Base-by-base conservation (phyloP, 2,329 filamentous ascomycete species). In the Didymella sp. region DNA sequence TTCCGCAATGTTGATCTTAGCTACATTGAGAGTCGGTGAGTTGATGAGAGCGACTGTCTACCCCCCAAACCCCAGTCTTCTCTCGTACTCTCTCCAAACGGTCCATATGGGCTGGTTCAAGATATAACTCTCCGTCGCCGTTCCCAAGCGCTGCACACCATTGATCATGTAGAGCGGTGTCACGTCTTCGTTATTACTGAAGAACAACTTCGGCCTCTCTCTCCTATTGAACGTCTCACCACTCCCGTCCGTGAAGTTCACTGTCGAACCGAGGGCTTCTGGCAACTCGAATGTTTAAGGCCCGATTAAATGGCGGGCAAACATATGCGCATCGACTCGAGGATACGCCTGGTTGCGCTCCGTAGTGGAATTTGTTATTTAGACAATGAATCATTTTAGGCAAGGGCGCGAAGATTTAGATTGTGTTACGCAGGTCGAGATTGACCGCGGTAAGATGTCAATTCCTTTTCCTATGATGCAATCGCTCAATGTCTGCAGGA, bases 151-250 rank as follows among this genome's bases (percentile, higher is more conserved):
- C 56, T 83, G 80, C 44, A 84, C 80, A 0, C 81, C 81, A 30
- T 76, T 83, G 1, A 77, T 69, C 56, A 83, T 46, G 50, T 81
- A 81, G 38, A 84, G 57, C 2, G 81, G 80, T 13, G 73, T 80
- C 72, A 81, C 72, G n/a, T 75, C 53, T 0, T 77, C 77, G 55
- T 83, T 80, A 1, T 76, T 68, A 53, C 79, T 81, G 17, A 83
- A 82, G 48, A 78, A 81, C 5, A 84, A 44, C 71, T 82, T 81
- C 0, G 81, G 80, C 2, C 81, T 68, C 60, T 83, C 81, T 12
- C 81, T 66, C 2, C 81, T 72, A 47, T 79, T 78, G 31, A 77
- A 80, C 4, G 74, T 69, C 40, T 73, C 70, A 22, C 58, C 66
- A 0, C 69, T 69, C 0, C 81, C 80, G 59, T 83, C 81, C 0